Conservation (phyloP, 2,329 filamentous ascomycete genomes). For the Incumbomyces lentus region DNA sequence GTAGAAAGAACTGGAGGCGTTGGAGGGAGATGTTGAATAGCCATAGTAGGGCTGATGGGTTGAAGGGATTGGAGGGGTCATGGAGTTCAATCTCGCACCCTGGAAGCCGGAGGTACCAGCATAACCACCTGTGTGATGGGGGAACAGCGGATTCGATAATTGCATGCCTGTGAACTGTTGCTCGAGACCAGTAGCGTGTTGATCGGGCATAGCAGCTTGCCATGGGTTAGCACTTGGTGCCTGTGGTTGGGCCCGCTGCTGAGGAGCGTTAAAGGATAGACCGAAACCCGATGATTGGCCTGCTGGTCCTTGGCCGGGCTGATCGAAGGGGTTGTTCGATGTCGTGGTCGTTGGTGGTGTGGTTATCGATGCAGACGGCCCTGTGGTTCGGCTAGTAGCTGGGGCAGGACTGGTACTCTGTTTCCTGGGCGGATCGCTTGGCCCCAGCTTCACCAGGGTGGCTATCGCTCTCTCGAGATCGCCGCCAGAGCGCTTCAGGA, state of each 20-base stretch:
- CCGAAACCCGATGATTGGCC: conserved; percentile 12
- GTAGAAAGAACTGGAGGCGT: conserved; percentile 34
- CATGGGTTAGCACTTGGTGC: conserved; percentile 21
- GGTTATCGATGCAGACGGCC: conserved; percentile 16
- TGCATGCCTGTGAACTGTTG: conserved; percentile 68
- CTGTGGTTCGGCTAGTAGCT: conserved; percentile 14
- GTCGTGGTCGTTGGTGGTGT: conserved; percentile 22
- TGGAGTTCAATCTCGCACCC: conserved; percentile 31
- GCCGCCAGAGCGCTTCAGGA: conserved; percentile 73
- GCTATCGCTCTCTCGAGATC: conserved; percentile 82
- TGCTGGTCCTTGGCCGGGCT: conserved; percentile 20
- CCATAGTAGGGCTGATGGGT: conserved; percentile 24
- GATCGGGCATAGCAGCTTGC: conserved; percentile 25
- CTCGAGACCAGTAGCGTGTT: conserved; percentile 41
- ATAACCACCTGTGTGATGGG: conserved; percentile 61
- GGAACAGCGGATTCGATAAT: conserved; percentile 60
- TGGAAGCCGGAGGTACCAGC: conserved; percentile 19
- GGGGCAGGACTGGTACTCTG: conserved; percentile 16
- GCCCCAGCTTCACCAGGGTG: conserved; percentile 70
- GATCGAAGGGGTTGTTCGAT: conserved; percentile 60
- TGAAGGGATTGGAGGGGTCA: conserved; percentile 30
- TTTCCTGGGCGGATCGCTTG: conserved; percentile 37
- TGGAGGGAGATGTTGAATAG: conserved; percentile 17
- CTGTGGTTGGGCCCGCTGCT: conserved; percentile 9
- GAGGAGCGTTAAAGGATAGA: conserved; percentile 20